Evolutionary conservation across 371 early-diverging fungal genomes (phyloP).

Genomic region (Mucor saturninus): DNA sequence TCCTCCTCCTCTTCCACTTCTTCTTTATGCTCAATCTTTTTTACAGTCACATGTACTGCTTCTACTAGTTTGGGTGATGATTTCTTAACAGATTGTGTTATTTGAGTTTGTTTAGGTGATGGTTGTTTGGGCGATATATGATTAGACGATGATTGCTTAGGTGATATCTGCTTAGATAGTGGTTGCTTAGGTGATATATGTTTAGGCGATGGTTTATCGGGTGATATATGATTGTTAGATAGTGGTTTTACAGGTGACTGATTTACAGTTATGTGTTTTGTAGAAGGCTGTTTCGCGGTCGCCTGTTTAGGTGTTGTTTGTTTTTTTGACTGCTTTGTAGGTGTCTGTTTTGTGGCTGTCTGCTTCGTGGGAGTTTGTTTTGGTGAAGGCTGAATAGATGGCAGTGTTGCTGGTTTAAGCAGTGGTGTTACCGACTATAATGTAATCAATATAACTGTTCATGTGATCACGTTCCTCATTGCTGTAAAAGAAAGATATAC

Average conservation of each 20-base stretch:
- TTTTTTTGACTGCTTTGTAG: neutral
- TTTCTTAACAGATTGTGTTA: too few species aligned
- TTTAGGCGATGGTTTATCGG: too few species aligned
- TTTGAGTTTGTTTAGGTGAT: too few species aligned
- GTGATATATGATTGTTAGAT: too few species aligned
- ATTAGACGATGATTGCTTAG: too few species aligned
- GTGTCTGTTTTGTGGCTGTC: neutral
- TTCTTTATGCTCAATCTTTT: too few species aligned
- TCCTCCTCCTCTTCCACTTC: conserved; percentile 4
- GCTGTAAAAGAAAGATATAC: neutral
- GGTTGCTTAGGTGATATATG: too few species aligned
- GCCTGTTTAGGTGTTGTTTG: neutral
- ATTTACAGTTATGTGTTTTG: too few species aligned
- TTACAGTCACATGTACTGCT: neutral
- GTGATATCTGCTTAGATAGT: too few species aligned
- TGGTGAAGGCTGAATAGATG: neutral
- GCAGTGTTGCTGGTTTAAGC: neutral
- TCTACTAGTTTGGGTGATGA: neutral
- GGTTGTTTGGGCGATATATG: too few species aligned
- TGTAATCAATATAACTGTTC: neutral
- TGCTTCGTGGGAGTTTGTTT: neutral
- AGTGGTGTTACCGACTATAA: neutral
- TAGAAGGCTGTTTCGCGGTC: too few species aligned
- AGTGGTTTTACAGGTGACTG: too few species aligned
- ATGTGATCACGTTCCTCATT: neutral